phyloP scores from a whole-genome alignment of 2,329 filamentous ascomycete species.

The Fusarium sp. region DNA sequence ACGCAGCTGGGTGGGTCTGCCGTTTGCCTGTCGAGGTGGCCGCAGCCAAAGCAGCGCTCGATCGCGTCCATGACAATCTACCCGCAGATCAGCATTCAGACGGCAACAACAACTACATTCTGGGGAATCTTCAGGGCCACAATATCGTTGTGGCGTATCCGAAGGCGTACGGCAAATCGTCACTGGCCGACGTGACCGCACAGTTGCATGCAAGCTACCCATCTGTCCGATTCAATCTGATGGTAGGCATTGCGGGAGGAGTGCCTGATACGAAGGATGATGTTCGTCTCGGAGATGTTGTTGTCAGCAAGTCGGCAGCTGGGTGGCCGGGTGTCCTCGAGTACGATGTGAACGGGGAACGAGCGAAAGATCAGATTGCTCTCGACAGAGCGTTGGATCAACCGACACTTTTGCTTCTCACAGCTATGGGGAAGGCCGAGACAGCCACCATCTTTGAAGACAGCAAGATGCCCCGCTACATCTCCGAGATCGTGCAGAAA shows the following conservation, averaged over 20 bases:
- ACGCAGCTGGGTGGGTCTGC: background rate
- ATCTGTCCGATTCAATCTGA: background rate
- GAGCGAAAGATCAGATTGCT: background rate
- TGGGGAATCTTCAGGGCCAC: background rate
- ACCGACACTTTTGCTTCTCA: background rate
- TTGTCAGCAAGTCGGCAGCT: slow-evolving; percentile 5
- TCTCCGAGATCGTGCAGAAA: background rate
- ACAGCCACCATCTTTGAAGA: background rate
- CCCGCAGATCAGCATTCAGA: background rate
- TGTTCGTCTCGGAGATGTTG: slow-evolving; percentile 5
- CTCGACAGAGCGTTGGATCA: background rate
- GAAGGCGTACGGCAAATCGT: background rate
- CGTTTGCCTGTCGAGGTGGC: background rate
- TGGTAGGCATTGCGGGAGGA: slow-evolving; percentile 1
- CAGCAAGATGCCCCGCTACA: background rate
- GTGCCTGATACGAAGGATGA: background rate
- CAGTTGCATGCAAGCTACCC: background rate
- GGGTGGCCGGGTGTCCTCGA: background rate
- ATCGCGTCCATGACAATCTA: background rate
- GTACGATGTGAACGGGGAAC: background rate
- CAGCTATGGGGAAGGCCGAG: background rate
- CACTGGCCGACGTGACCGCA: background rate
- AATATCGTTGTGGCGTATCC: slow-evolving; percentile 7
- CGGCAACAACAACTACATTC: background rate
- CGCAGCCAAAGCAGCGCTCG: background rate